phyloP scores from a whole-genome alignment of 1,139 yeast species.

The Chernovozyma aurita region DNA sequence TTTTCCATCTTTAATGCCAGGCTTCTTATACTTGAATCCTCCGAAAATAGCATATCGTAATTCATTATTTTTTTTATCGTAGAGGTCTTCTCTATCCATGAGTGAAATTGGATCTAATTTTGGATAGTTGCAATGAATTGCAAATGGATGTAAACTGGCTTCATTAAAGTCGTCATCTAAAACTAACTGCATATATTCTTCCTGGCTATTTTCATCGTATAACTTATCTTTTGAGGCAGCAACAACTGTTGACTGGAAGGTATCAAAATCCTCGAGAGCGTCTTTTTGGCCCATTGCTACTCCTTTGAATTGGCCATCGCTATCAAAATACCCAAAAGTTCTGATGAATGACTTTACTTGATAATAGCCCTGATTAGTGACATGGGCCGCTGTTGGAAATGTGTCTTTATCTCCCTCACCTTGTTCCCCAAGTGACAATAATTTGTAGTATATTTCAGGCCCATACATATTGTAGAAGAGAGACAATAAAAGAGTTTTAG shows the following conservation, averaged over 20 bases:
- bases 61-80: constrained; percentile 20
- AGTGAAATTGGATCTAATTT: constrained; percentile 32
- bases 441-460: constrained; percentile 49
- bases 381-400: constrained; percentile 53
- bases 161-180: constrained; percentile 15
- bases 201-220: constrained; percentile 17
- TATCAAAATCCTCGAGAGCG: constrained; percentile 26
- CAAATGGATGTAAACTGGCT: constrained; percentile 19
- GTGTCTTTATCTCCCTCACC: constrained; percentile 74
- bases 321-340: constrained; percentile 29
- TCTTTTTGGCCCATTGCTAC: constrained; percentile 41
- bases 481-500: constrained; percentile 46
- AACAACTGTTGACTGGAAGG: constrained; percentile 13
- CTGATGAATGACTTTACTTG: constrained; percentile 41
- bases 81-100: constrained; percentile 22
- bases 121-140: constrained; percentile 38
- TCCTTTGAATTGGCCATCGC: constrained; percentile 24
- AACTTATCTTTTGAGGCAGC: constrained; percentile 5
- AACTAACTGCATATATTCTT: constrained; percentile 16
- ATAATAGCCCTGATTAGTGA: constrained; percentile 43
- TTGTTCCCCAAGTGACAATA: constrained; percentile 54
- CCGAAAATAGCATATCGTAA: constrained; percentile 29
- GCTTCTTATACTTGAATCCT: constrained; percentile 18
- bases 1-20: constrained; percentile 7
- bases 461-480: constrained; percentile 58